Conservation (phyloP, 805 yeast species). For the Tetrapisispora taiwanensis region DNA sequence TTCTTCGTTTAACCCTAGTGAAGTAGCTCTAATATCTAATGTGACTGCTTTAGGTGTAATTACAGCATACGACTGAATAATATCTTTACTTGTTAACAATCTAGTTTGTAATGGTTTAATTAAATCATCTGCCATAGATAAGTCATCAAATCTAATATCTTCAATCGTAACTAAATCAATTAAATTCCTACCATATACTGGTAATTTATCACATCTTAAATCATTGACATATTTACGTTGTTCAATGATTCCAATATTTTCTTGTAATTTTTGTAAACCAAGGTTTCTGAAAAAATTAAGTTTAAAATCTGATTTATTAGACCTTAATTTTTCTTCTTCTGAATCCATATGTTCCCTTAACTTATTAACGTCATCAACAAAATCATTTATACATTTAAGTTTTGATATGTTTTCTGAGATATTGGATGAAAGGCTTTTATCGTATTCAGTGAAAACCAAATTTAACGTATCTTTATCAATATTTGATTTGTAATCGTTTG, state of each 20-base stretch:
- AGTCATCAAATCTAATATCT: neutral
- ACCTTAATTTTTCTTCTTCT: slow-evolving; percentile 5
- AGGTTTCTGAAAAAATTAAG: slow-evolving; percentile 50
- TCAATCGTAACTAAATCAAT: slow-evolving; percentile 30
- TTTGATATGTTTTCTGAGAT: slow-evolving; percentile 35
- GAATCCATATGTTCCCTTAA: slow-evolving; percentile 27
- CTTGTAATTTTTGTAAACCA: slow-evolving; percentile 42
- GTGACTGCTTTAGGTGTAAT: slow-evolving; percentile 82
- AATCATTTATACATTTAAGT: slow-evolving; percentile 39
- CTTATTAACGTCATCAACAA: slow-evolving; percentile 36
- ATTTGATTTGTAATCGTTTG: neutral
- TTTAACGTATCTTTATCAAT: slow-evolving; percentile 53
- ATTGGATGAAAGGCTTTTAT: slow-evolving; percentile 34
- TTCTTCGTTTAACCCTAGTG: slow-evolving; percentile 19
- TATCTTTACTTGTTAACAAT: slow-evolving; percentile 34
- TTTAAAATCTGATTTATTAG: slow-evolving; percentile 30
- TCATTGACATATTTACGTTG: slow-evolving; percentile 55
- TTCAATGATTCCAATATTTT: slow-evolving; percentile 41
- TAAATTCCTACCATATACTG: slow-evolving; percentile 57
- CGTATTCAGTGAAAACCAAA: slow-evolving; percentile 42
- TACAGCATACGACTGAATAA: slow-evolving; percentile 68
- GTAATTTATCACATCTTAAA: slow-evolving; percentile 53
- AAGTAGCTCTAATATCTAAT: slow-evolving; percentile 49
- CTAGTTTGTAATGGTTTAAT: slow-evolving; percentile 36
- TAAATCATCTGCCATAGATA: slow-evolving; percentile 22